These are phyloP conservation scores for Xerocomellus dryophilus DNA, from an alignment of 768 basidiomycete species.

Conservation along the genomic window DNA sequence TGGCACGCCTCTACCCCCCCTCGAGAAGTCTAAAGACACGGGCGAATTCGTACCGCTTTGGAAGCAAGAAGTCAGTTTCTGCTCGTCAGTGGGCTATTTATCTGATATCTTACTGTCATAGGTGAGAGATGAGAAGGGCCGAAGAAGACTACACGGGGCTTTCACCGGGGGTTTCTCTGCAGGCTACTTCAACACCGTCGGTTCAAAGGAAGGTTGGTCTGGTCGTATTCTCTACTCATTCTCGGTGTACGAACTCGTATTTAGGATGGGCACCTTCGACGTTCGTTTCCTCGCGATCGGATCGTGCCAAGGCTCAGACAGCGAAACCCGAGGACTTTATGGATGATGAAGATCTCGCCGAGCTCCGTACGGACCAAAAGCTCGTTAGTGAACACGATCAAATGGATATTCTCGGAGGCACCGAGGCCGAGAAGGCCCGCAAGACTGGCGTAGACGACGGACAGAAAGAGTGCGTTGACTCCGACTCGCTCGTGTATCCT, in stretches of 20 bases:
- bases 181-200: slow-evolving; percentile 94
- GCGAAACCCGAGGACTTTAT: slow-evolving; percentile 90
- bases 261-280: slow-evolving; percentile 93
- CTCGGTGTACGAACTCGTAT: neutral
- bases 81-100: slow-evolving; percentile 17
- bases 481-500: neutral
- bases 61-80: slow-evolving; percentile 85
- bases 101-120: slow-evolving; percentile 31
- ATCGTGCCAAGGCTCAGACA: slow-evolving; percentile 59
- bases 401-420: slow-evolving; percentile 63
- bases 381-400: slow-evolving; percentile 80
- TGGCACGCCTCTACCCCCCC: slow-evolving; percentile 89
- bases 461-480: slow-evolving; percentile 36
- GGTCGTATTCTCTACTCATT: neutral
- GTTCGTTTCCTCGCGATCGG: slow-evolving; percentile 84
- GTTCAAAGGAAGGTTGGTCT: slow-evolving; percentile 84
- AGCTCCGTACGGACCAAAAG: slow-evolving; percentile 67
- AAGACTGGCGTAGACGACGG: slow-evolving; percentile 37
- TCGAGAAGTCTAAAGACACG: slow-evolving; percentile 90
- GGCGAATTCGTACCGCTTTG: slow-evolving; percentile 96
- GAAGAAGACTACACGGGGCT: slow-evolving; percentile 92
- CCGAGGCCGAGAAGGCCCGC: slow-evolving; percentile 42
- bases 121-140: slow-evolving; percentile 92
- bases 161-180: slow-evolving; percentile 99
- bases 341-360: slow-evolving; percentile 97